Evolutionary conservation across 1,139 yeast species (phyloP), one percentile per base, ranked within the genome.

Genomic region (Kodamaea sp.): DNA sequence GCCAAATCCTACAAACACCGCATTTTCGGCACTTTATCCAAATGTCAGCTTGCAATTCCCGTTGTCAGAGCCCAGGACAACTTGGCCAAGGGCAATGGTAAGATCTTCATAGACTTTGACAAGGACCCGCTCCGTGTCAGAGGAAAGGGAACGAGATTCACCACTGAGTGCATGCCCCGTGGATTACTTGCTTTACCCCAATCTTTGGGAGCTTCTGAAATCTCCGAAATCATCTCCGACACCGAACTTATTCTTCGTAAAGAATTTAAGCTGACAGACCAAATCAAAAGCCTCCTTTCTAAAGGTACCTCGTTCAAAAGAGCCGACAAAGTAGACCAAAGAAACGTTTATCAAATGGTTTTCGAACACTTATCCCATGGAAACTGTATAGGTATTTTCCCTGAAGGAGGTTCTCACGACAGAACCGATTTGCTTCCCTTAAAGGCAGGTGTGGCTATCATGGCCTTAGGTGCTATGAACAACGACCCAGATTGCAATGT

Each of bases 41-140:
- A 83, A 37, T 73, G 83, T 40, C 88, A 88, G 46, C 71, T 82
- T 60, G 72, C 95, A 2, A 92, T 92, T 44, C 96, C 97, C 2
- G 98, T 92, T 3, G 83, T 79, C 20, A 73, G 98, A 45, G 88
- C 96, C 3, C 97, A 92, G 57, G 98, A 92, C 57, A 80, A 79
- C 55, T 71, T 90, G 55, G 63, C 56, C 22, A 59, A 68, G 4
- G 90, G 81, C 7, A 54, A 70, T 2, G 95, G 95, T 3, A 70
- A 65, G 38, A 80, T 86, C 15, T 61, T 64, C 43, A 66, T 74
- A 10, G 72, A 76, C 35, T 68, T 76, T 41, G 70, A 71, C 15
- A 45, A 55, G 7, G 63, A 64, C 35, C 75, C 79, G 1, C 64
- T 75, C 31, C 52, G 60, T 22, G 66, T 90, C 3, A 57, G 59